Evolutionary conservation across 768 basidiomycete genomes (phyloP).

Genomic region (Lyophyllum decastes): DNA sequence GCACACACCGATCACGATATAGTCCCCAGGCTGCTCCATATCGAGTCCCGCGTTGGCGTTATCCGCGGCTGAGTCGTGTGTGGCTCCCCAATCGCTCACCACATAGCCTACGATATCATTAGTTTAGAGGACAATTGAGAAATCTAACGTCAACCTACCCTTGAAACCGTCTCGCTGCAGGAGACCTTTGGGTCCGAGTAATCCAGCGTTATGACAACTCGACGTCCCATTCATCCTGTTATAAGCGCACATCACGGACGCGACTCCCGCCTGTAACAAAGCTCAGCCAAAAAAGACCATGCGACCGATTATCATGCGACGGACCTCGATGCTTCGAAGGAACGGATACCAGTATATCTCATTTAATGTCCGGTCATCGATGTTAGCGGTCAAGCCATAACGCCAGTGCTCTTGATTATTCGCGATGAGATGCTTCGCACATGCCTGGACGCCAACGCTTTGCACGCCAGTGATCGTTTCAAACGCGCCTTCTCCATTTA

Average conservation of each 20-base stretch:
- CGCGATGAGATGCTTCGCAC: conserved; percentile 52
- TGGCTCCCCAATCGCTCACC: conserved; percentile 58
- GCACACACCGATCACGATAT: conserved; percentile 40
- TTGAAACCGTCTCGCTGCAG: conserved; percentile 43
- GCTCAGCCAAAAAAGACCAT: background rate
- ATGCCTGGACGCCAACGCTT: conserved; percentile 59
- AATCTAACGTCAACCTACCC: conserved; percentile 26
- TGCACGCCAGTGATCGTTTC: conserved; percentile 64
- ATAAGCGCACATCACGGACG: conserved; percentile 53
- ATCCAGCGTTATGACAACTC: conserved; percentile 59
- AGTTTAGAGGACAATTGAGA: background rate
- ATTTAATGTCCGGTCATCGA: conserved; percentile 60
- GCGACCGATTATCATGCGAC: background rate
- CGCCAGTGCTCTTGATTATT: conserved; percentile 57
- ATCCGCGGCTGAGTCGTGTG: conserved; percentile 44
- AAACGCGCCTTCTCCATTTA: conserved; percentile 61
- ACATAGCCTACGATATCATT: conserved; percentile 34
- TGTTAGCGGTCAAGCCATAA: conserved; percentile 42
- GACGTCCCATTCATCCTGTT: conserved; percentile 62
- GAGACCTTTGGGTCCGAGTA: conserved; percentile 43
- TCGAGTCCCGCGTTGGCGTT: conserved; percentile 51
- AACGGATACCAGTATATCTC: conserved; percentile 58
- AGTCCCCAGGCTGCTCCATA: conserved; percentile 55
- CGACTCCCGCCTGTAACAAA: conserved; percentile 44
- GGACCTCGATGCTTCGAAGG: conserved; percentile 47